Evolutionary conservation across 257 asterid species (phyloP).

Genomic region (Solanum pimpinellifolium): DNA sequence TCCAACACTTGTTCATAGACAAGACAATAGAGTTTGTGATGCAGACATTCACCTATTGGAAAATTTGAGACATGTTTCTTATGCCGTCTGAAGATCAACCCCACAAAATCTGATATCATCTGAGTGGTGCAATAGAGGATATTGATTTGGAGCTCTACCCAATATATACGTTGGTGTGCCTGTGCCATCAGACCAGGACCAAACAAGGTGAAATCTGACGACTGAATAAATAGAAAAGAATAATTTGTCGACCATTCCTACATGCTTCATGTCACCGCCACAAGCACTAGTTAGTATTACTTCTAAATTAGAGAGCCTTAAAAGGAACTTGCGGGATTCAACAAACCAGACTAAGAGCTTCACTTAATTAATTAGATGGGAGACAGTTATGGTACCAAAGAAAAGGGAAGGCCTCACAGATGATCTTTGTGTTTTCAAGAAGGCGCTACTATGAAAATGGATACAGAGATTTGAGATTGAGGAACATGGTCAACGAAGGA

Average conservation of each 20-base stretch:
- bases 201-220: background rate
- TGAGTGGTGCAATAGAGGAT: background rate
- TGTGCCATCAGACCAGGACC: background rate
- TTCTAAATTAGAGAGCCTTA: background rate
- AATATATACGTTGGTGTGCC: background rate
- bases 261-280: background rate
- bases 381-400: background rate
- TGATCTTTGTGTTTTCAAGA: background rate
- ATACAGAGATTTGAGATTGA: background rate
- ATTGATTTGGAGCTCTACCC: background rate
- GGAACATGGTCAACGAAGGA: background rate
- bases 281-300: background rate
- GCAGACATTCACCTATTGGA: background rate
- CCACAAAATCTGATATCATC: background rate
- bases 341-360: background rate
- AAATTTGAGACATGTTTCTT: background rate
- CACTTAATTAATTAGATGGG: background rate
- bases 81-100: background rate
- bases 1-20: background rate
- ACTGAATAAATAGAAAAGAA: background rate
- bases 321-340: background rate
- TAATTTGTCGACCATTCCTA: background rate
- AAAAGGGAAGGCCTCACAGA: background rate
- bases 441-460: background rate
- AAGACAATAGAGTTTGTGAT: background rate